Evolutionary conservation across 257 asterid species (phyloP), one percentile per base, ranked within the genome.

Genomic region (Petrea volubilis): DNA sequence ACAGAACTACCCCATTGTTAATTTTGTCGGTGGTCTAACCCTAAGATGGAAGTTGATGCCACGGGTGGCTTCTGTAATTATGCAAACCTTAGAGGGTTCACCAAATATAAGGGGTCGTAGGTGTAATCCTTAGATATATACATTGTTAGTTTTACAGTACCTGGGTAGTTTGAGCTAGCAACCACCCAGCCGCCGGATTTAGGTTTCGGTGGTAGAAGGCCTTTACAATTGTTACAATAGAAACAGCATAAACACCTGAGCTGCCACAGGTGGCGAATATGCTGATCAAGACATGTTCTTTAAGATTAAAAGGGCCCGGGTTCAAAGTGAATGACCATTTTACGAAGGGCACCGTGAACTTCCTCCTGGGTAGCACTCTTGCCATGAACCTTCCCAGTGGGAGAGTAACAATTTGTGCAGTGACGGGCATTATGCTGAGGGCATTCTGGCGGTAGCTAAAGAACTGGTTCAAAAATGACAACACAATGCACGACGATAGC

Each of bases 271-370:
- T 70, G 7, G 96, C 95, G 7, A 90, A 80, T 50, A 90, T 90
- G 71, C 86, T 84, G 57, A 90, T 82, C 71, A 90, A 18, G 28
- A 90, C 96, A 52, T 90, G 95, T 21, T 90, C 96, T 12, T 90
- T 90, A 1, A 90, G 66, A 17, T 72, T 84, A 63, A 90, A 90
- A 0, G 91, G 91, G 4, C 95, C 96, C 0, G 95, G 93, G 21
- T 90, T 90, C 27, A 90, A 50, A 1, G 87, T 44, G 18, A 90
- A 86, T 0, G 85, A 61, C 90, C 85, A 83, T 6, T 55, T 43
- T 5, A 70, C 69, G 4, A 62, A 1, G 23, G 90, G 96, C 31
- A 89, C 71, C 1, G 67, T 58, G 15, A 82, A 47, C 15, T 4
- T 36, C 64, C 21, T 80, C 43, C 72, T 64, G 0, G 95, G 92